Conservation (phyloP, 176 grass and related monocot genomes). For the Cymbopogon citratus region DNA sequence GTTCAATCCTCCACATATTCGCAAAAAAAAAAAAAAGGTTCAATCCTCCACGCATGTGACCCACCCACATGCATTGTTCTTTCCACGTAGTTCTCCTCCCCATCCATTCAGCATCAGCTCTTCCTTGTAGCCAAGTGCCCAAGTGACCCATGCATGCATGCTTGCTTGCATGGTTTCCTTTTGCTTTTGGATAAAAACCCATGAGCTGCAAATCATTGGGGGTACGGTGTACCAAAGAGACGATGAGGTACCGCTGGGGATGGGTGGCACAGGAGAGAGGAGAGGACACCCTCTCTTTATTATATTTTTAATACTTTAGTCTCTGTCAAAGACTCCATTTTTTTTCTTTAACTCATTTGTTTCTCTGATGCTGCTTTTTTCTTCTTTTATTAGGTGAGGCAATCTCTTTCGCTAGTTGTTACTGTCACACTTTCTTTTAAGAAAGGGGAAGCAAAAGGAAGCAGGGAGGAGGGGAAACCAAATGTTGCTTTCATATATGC, state of each 20-base stretch:
- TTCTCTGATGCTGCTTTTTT: neutral
- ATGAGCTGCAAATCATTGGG: conserved; percentile 19
- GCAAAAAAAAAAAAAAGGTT: no score
- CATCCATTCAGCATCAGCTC: neutral
- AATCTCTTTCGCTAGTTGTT: conserved; percentile 40
- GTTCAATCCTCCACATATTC: neutral
- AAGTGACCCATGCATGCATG: neutral
- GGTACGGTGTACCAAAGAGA: neutral
- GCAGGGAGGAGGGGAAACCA: conserved; percentile 3
- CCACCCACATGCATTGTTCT: neutral
- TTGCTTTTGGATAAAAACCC: conserved; percentile 17
- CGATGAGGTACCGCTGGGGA: neutral
- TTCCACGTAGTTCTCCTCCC: neutral
- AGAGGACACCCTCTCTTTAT: neutral
- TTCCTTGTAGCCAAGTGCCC: neutral
- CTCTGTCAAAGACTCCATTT: conserved; percentile 2
- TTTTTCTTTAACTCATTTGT: neutral
- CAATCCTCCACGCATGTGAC: neutral
- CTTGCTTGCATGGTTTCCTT: neutral
- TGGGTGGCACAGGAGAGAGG: conserved; percentile 24
- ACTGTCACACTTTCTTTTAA: conserved; percentile 30
- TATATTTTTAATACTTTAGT: conserved; percentile 19
- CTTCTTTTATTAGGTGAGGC: conserved; percentile 44
- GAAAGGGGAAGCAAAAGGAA: conserved; percentile 3
- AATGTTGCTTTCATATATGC: conserved; percentile 29